Percentiles rank a stretch among this genome's conserved stretches.
Evolutionary conservation across 2,329 filamentous ascomycete genomes (phyloP).

Genomic region (Mollisiaceae sp.): DNA sequence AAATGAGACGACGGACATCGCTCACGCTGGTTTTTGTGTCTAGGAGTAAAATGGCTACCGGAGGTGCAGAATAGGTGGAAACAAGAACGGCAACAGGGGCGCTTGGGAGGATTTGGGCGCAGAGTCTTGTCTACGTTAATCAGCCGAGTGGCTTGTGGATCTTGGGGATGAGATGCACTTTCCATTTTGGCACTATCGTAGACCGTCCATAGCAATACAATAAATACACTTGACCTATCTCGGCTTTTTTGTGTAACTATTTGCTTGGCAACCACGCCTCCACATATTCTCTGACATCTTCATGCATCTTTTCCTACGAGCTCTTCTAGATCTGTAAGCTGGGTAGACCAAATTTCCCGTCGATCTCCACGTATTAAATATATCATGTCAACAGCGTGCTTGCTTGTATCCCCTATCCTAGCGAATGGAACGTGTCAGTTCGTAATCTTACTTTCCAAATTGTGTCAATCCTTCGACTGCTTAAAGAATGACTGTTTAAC

Average conservation of each 20-base stretch:
- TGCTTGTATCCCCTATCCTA: too few relatives aligned
- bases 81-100: conserved; percentile 4
- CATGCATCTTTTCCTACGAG: neutral
- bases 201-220: conserved; percentile 2
- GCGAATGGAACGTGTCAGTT: too few relatives aligned
- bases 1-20: neutral
- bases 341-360: neutral
- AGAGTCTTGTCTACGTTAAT: conserved; percentile 9
- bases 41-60: conserved; percentile 6
- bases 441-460: too few relatives aligned
- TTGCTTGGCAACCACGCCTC: neutral
- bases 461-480: too few relatives aligned
- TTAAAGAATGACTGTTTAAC: too few relatives aligned
- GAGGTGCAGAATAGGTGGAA: neutral
- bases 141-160: neutral
- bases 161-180: neutral
- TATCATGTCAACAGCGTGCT: too few relatives aligned
- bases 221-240: neutral
- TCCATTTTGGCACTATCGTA: neutral
- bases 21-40: neutral
- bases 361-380: neutral
- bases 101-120: neutral
- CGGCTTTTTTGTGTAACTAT: neutral
- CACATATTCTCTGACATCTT: neutral
- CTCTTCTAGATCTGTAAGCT: too few relatives aligned